These are phyloP conservation scores for Cyberlindnera veronae DNA, from an alignment of 805 yeast genomes.

Conservation along the genomic window DNA sequence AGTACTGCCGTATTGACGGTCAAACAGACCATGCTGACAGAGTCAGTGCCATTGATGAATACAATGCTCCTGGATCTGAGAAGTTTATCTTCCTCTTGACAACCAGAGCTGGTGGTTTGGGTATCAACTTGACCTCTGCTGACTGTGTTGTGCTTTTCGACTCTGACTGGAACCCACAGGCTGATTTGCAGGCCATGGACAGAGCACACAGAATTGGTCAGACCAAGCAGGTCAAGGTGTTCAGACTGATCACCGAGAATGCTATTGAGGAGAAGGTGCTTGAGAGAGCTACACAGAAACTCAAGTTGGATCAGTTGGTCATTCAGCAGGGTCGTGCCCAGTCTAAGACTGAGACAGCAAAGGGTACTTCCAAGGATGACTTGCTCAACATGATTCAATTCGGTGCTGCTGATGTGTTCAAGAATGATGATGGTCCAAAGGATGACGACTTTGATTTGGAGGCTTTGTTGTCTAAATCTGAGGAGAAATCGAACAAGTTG, in stretches of 20 bases:
- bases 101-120: conserved; percentile 89
- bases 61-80: conserved; percentile 67
- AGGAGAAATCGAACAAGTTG: conserved; percentile 57
- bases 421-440: conserved; percentile 24
- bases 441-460: conserved; percentile 59
- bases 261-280: conserved; percentile 81
- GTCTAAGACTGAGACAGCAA: conserved; percentile 15
- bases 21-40: conserved; percentile 78
- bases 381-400: conserved; percentile 77
- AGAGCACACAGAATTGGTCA: conserved; percentile 89
- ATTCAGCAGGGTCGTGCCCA: conserved; percentile 67
- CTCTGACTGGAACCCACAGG: conserved; percentile 89
- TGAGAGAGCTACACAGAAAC: conserved; percentile 77
- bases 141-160: conserved; percentile 73
- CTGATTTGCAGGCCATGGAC: conserved; percentile 87
- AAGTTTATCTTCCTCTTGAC: conserved; percentile 75
- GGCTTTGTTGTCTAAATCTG: conserved; percentile 54
- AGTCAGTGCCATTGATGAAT: conserved; percentile 72
- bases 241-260: conserved; percentile 73
- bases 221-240: conserved; percentile 77
- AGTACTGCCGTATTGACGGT: conserved; percentile 80
- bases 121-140: conserved; percentile 79
- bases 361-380: conserved; percentile 59
- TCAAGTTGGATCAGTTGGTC: conserved; percentile 75
- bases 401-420: conserved; percentile 68